Conservation (phyloP, 1,139 yeast species). For the Blastobotrys apis region DNA sequence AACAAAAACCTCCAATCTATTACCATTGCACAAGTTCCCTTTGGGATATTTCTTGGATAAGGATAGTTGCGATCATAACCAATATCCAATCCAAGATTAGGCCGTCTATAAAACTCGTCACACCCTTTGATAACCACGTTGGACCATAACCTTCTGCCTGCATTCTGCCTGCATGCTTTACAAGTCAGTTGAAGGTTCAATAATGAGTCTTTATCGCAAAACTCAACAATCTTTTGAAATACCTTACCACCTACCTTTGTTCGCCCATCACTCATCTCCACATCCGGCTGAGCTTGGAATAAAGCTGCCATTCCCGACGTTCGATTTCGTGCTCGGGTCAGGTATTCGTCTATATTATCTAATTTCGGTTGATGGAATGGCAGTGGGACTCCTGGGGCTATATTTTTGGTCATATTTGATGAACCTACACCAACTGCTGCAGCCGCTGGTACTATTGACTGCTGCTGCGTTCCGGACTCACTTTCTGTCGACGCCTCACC, state of each 20-base stretch:
- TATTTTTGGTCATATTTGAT: not conserved
- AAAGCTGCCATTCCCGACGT: too few relatives aligned
- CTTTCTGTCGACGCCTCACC: not conserved
- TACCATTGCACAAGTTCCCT: not conserved
- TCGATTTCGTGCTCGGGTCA: not conserved
- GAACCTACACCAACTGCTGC: too few relatives aligned
- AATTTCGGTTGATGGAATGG: not conserved
- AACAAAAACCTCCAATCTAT: slow-evolving; percentile 1
- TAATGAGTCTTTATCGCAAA: slow-evolving; percentile 6
- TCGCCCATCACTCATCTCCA: not conserved
- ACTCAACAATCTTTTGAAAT: slow-evolving; percentile 3
- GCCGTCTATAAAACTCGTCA: slow-evolving; percentile 6
- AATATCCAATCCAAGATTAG: slow-evolving; percentile 6
- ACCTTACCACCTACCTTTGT: not conserved
- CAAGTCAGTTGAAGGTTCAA: slow-evolving; percentile 5
- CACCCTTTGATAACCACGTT: slow-evolving; percentile 9
- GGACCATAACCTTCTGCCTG: slow-evolving; percentile 9
- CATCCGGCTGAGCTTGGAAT: not conserved
- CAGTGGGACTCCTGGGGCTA: not conserved
- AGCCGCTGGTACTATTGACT: too few relatives aligned
- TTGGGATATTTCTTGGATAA: not conserved
- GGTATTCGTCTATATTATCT: not conserved
- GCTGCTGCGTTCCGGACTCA: too few relatives aligned
- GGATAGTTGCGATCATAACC: slow-evolving; percentile 12
- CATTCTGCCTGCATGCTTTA: not conserved